These are phyloP conservation scores for Pseudopithomyces maydicus DNA, from an alignment of 2,329 filamentous ascomycete genomes.

Conservation along the genomic window DNA sequence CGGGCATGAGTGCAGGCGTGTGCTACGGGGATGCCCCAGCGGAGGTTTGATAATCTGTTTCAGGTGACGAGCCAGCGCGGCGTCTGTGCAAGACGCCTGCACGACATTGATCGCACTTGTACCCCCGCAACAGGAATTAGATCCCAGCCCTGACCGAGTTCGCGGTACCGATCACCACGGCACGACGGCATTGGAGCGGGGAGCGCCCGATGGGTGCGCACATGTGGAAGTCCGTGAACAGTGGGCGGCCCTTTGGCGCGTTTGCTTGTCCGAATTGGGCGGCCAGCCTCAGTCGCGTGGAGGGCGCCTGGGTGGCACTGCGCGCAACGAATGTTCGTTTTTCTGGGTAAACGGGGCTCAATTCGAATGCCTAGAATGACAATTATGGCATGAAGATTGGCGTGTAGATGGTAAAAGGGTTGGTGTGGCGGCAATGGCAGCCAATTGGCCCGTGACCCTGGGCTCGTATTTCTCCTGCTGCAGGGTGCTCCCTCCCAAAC, in stretches of 20 bases:
- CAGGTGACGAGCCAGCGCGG: not conserved
- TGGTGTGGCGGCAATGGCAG: not conserved
- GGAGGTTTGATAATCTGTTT: constrained; percentile 8
- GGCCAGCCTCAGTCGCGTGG: not conserved
- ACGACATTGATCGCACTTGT: not conserved
- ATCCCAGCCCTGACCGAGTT: not conserved
- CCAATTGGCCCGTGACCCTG: not conserved
- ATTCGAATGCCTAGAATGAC: not conserved
- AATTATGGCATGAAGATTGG: constrained; percentile 1
- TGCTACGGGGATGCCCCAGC: constrained; percentile 4
- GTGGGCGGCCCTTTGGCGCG: not conserved
- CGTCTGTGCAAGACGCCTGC: not conserved
- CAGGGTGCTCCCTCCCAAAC: not conserved
- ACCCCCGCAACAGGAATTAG: not conserved
- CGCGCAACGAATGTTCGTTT: not conserved
- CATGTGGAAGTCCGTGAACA: not conserved
- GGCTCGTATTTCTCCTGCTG: not conserved
- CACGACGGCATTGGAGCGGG: not conserved
- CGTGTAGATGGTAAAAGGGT: not conserved
- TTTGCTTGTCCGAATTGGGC: not conserved
- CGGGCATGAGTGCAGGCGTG: not conserved
- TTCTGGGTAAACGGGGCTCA: not conserved
- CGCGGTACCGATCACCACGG: constrained; percentile 1
- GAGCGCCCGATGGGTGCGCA: not conserved
- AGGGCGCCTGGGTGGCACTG: not conserved